Evolutionary conservation across 441 rosid species (phyloP), one percentile per base, ranked within the genome.

Genomic region (Hura crepitans): DNA sequence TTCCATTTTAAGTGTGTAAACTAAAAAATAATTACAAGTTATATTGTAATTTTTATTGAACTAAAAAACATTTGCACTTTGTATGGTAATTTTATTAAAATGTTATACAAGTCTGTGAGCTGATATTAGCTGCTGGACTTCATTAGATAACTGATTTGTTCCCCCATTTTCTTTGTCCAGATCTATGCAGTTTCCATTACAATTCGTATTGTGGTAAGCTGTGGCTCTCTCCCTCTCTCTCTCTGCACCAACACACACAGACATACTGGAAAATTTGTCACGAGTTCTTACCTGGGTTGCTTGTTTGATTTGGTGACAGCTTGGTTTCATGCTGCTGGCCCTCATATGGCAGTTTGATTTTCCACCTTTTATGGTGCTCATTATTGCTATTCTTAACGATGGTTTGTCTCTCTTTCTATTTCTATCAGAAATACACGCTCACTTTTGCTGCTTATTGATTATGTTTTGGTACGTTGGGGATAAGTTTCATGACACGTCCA

Each of bases 311-410:
- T 73, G 66, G 27, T 80, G 43, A 47, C 82, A 89, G 95, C 85
- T 89, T 77, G 95, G 95, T 68, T 95, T 95, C 86, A 90, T 95
- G 99, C 86, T 95, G 55, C 83, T 95, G 77, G 98, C 98, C 11
- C 97, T 95, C 72, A 86, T 95, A 74, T 95, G 99, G 96, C 71
- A 86, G 86, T 95, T 95, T 71, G 99, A 95, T 77, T 95, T 95
- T 74, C 99, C 99, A 42, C 99, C 99, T 45, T 95, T 95, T 78
- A 95, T 95, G 98, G 97, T 95, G 83, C 96, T 95, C 81, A 89
- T 92, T 70, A 95, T 95, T 58, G 99, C 99, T 31, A 89, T 95
- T 73, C 92, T 92, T 43, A 95, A 95, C 72, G 99, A 95, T 71
- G 99, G 98, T 95, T 68, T 0, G 96, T 88, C 4, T 23, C 66